Conservation (phyloP, 2,329 filamentous ascomycete genomes). For the Scedosporium aurantiacum region DNA sequence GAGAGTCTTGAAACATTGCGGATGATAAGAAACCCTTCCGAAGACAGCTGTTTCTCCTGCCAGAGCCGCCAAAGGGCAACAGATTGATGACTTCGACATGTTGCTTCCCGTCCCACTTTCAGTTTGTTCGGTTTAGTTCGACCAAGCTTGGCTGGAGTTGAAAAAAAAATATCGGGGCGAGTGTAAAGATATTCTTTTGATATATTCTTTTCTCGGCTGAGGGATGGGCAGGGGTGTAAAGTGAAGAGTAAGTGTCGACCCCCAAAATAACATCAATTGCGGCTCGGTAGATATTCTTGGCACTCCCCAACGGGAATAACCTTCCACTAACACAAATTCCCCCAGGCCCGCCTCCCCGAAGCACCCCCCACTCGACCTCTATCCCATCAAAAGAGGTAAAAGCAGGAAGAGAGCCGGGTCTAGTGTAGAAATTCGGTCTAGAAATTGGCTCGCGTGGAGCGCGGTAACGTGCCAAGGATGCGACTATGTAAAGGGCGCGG, state of each 20-base stretch:
- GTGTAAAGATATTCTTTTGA: constrained; percentile 46
- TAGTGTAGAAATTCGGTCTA: constrained; percentile 32
- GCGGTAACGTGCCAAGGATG: constrained; percentile 42
- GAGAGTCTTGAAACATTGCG: constrained; percentile 25
- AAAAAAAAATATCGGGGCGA: constrained; percentile 41
- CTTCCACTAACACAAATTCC: too few relatives aligned
- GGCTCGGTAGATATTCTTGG: too few relatives aligned
- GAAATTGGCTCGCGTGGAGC: constrained; percentile 34
- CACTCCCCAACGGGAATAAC: too few relatives aligned
- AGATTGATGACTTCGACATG: constrained; percentile 36
- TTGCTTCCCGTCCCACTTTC: constrained; percentile 42
- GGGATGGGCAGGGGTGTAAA: constrained; percentile 37
- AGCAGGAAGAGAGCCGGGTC: too few relatives aligned
- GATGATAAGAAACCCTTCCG: constrained; percentile 36
- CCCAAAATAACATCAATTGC: neutral
- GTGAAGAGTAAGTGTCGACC: constrained; percentile 22
- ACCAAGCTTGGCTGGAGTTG: constrained; percentile 31
- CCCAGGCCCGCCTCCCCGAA: constrained; percentile 24
- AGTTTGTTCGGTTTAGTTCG: constrained; percentile 36
- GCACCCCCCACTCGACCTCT: constrained; percentile 21
- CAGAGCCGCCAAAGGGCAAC: constrained; percentile 18
- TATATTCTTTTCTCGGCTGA: constrained; percentile 35
- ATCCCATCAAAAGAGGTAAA: constrained; percentile 36
- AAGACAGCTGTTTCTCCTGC: constrained; percentile 44
- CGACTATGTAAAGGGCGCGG: constrained; percentile 38